Evolutionary conservation across 441 rosid species (phyloP).

Genomic region (Syzygium malaccense): DNA sequence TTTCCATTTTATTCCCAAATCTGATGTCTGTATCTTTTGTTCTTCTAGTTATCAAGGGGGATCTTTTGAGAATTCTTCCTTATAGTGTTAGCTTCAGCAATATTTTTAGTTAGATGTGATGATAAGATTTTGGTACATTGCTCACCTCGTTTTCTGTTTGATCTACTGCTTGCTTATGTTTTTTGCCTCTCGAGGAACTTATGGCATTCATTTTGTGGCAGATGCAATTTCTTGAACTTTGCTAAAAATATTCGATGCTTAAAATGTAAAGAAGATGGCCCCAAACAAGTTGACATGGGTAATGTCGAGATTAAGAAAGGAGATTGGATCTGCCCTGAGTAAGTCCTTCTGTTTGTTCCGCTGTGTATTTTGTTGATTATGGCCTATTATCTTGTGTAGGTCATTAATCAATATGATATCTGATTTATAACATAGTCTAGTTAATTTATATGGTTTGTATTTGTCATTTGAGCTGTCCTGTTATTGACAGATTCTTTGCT

Average conservation of each 20-base stretch:
- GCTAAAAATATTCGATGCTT: constrained; percentile 1
- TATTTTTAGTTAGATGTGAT: background rate
- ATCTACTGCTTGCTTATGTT: background rate
- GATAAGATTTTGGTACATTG: background rate
- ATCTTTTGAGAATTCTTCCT: background rate
- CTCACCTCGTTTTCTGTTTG: background rate
- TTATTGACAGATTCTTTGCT: background rate
- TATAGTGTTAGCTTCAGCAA: background rate
- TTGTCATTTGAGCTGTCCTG: background rate
- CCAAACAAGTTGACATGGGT: background rate
- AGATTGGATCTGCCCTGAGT: constrained; percentile 12
- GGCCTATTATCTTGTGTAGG: background rate
- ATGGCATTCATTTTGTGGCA: background rate
- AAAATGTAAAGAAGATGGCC: constrained; percentile 5
- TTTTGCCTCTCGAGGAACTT: background rate
- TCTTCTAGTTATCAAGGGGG: background rate
- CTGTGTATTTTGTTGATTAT: background rate
- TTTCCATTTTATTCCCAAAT: background rate
- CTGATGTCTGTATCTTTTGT: background rate
- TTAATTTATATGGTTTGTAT: background rate
- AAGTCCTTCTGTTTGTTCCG: background rate
- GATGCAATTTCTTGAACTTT: constrained; percentile 9
- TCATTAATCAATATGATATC: background rate
- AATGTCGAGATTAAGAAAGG: background rate
- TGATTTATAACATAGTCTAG: background rate